Percentiles rank a stretch among this genome's conserved stretches.
Conservation (phyloP, 106 monocot genomes). For the Platanthera zijinensis region DNA sequence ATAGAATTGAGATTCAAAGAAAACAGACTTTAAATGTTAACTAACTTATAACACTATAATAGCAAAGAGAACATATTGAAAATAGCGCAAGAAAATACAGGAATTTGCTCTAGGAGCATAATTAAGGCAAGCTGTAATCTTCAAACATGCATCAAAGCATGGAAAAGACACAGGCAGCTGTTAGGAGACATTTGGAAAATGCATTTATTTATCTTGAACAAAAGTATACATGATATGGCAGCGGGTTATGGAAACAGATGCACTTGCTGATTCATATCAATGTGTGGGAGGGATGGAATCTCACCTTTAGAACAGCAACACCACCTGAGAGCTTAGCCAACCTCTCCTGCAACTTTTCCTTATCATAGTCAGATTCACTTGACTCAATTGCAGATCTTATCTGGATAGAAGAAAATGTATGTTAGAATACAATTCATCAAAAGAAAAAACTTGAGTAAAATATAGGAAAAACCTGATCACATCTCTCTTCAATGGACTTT, state of each 20-base stretch:
- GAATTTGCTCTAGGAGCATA: background rate
- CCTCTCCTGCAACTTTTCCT: constrained; percentile 66
- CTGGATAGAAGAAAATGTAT: constrained; percentile 14
- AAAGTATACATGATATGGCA: background rate
- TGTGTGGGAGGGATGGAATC: background rate
- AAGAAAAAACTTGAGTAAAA: background rate
- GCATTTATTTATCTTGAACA: background rate
- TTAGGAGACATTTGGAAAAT: background rate
- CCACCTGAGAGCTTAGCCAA: constrained; percentile 72
- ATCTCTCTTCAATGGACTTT: constrained; percentile 87
- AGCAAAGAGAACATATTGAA: background rate
- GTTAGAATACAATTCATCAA: background rate
- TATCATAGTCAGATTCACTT: constrained; percentile 69
- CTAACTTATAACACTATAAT: background rate
- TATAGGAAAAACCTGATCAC: constrained; percentile 52
- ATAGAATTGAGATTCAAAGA: background rate
- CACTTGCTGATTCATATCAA: no score
- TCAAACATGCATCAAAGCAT: background rate
- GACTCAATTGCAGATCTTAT: constrained; percentile 50
- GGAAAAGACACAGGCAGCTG: background rate
- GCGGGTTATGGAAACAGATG: no score
- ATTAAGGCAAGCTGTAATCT: background rate
- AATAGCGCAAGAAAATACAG: background rate
- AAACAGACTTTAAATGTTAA: background rate
- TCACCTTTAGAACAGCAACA: constrained; percentile 68